A percentile compares a stretch with the other conserved stretches of the same genome.
Conservation (phyloP, 192 early-diverging fungal genomes). For the Umbelopsis isabellina region DNA sequence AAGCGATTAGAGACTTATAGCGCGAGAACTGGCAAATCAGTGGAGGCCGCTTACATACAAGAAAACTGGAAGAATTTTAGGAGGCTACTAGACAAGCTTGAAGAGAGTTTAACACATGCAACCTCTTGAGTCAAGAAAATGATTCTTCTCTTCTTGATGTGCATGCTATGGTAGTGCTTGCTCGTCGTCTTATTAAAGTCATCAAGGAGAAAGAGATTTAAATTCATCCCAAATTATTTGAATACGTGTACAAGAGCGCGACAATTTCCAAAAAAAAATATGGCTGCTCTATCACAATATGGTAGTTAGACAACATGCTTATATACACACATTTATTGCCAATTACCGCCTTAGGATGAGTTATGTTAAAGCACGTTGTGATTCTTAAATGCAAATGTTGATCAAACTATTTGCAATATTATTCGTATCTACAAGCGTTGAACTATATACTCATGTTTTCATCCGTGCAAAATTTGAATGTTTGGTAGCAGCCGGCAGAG, state of each 20-base stretch:
- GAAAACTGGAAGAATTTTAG: not conserved
- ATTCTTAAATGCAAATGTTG: not conserved
- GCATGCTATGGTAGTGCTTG: not conserved
- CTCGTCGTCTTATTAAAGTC: not conserved
- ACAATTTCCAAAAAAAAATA: not conserved
- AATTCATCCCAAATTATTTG: not conserved
- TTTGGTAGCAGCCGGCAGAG: conserved; percentile 87
- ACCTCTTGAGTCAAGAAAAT: conserved; percentile 5
- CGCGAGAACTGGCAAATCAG: not conserved
- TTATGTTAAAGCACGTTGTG: too few relatives aligned
- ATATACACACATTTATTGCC: too few relatives aligned
- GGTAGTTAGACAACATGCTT: not conserved
- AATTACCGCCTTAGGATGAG: too few relatives aligned
- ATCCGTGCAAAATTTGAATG: conserved; percentile 89
- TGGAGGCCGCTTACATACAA: not conserved
- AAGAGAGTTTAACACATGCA: not conserved
- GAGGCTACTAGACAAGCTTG: not conserved
- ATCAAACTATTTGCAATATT: not conserved
- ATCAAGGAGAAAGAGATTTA: not conserved
- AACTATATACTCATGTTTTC: conserved; percentile 47
- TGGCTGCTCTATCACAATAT: not conserved
- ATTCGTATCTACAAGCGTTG: conserved; percentile 20
- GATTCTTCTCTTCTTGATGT: not conserved
- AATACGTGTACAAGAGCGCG: not conserved
- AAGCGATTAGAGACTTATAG: not conserved